Conservation (phyloP, 179 eudicot species). For the Drosera spatulata region DNA sequence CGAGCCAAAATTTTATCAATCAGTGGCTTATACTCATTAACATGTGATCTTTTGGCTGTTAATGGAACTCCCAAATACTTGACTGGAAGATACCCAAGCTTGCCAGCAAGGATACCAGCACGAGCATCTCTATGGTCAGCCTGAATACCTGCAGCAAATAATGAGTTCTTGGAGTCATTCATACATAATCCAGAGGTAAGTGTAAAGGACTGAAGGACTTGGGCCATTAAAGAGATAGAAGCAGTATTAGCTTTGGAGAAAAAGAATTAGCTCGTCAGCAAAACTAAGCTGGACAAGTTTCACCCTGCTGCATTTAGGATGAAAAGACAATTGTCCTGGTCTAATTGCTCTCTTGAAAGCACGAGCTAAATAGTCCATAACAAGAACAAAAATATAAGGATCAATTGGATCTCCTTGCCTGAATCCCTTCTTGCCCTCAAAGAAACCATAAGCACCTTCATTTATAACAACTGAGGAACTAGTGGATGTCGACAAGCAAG, state of each 20-base stretch:
- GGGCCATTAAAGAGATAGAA: neutral
- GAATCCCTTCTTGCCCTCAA: neutral
- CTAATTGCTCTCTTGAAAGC: too few species aligned
- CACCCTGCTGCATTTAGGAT: too few species aligned
- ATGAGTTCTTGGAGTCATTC: neutral
- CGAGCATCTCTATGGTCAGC: neutral
- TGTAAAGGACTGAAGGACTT: neutral
- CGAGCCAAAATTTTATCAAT: too few species aligned
- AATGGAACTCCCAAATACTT: neutral
- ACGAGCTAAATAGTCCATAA: neutral
- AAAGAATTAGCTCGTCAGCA: too few species aligned
- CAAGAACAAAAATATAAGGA: neutral
- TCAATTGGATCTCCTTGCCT: neutral
- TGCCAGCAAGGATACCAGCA: neutral
- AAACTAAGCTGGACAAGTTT: too few species aligned
- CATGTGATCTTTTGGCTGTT: neutral
- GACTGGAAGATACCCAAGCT: neutral
- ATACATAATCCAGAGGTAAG: neutral
- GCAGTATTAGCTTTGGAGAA: too few species aligned
- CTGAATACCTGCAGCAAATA: neutral
- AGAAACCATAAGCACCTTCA: neutral
- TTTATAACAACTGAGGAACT: neutral
- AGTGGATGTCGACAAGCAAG: too few species aligned
- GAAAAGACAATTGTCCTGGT: too few species aligned
- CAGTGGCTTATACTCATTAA: neutral